These are phyloP conservation scores for Nothophaeocryptopus gaeumannii DNA, from an alignment of 2,329 filamentous ascomycete species.

Conservation along the genomic window DNA sequence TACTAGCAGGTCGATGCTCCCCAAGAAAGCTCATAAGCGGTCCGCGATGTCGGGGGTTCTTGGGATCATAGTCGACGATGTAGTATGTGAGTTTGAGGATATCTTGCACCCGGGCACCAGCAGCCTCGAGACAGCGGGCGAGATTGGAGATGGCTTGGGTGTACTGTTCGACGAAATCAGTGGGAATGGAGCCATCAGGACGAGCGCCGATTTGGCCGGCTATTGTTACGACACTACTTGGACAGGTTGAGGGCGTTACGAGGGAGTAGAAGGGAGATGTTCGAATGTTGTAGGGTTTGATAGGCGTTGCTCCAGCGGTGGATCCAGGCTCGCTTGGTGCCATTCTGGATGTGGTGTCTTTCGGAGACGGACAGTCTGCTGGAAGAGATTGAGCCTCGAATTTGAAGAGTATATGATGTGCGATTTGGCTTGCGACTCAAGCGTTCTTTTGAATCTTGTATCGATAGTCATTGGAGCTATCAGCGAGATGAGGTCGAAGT, in stretches of 20 bases:
- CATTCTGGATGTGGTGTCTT: too few relatives aligned
- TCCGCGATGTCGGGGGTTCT: constrained; percentile 20
- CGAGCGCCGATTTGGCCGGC: constrained; percentile 27
- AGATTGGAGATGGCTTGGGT: constrained; percentile 25
- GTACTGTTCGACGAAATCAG: constrained; percentile 25
- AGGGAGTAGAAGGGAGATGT: constrained; percentile 22
- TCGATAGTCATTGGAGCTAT: too few relatives aligned
- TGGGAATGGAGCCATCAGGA: constrained; percentile 23
- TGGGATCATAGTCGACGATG: constrained; percentile 28
- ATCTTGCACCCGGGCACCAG: constrained; percentile 25
- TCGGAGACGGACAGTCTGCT: too few relatives aligned
- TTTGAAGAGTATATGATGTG: too few relatives aligned
- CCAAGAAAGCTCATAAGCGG: constrained; percentile 26
- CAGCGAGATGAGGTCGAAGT: too few relatives aligned
- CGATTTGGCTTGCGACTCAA: too few relatives aligned
- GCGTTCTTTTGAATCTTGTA: too few relatives aligned
- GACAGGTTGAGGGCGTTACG: constrained; percentile 16
- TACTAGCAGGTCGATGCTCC: constrained; percentile 26
- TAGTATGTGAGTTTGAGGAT: constrained; percentile 29
- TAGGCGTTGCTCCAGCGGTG: constrained; percentile 1
- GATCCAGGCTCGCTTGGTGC: too few relatives aligned
- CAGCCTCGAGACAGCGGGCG: constrained; percentile 23
- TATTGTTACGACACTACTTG: constrained; percentile 19
- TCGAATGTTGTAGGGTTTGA: constrained; percentile 18
- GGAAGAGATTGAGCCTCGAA: too few relatives aligned